phyloP scores from a whole-genome alignment of 176 grass and related monocot genomes.

The Chrysopogon serrulatus region DNA sequence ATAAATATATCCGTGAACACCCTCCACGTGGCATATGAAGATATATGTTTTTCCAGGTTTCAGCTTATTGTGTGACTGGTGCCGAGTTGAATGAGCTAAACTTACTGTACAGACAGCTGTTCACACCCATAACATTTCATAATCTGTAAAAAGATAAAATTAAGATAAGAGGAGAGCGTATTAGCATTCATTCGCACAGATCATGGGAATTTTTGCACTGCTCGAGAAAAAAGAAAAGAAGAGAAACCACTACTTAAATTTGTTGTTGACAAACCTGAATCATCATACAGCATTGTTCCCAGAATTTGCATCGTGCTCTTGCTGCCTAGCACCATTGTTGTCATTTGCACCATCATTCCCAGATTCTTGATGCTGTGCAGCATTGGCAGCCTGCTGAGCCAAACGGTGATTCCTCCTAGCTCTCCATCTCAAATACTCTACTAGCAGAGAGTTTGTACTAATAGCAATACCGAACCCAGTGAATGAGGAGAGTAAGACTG shows the following conservation, averaged over 20 bases:
- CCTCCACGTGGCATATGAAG: neutral
- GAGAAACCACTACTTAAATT: neutral
- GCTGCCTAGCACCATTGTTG: constrained; percentile 23
- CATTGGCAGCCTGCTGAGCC: constrained; percentile 14
- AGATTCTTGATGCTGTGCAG: constrained; percentile 24
- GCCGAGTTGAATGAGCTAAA: neutral
- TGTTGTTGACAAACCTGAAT: constrained; percentile 21
- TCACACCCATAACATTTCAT: neutral
- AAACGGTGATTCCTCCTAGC: constrained; percentile 48
- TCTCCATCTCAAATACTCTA: constrained; percentile 79
- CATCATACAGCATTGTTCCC: constrained; percentile 32
- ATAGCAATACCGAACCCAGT: constrained; percentile 95
- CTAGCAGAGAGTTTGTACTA: constrained; percentile 77
- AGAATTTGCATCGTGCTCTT: constrained; percentile 32
- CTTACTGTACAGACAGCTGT: constrained; percentile 2
- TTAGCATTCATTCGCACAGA: neutral
- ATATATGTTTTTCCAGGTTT: neutral
- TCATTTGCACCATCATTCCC: constrained; percentile 20
- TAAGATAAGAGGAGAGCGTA: neutral
- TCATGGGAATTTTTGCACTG: neutral
- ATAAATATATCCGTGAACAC: neutral
- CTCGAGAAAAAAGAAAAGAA: neutral
- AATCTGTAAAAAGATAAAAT: constrained; percentile 3
- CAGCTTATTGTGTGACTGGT: neutral
- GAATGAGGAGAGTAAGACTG: constrained; percentile 82